A percentile compares a stretch with the other conserved stretches of the same genome.
Conservation (phyloP, 148 eudicot genomes). For the Persicaria tinctoria region DNA sequence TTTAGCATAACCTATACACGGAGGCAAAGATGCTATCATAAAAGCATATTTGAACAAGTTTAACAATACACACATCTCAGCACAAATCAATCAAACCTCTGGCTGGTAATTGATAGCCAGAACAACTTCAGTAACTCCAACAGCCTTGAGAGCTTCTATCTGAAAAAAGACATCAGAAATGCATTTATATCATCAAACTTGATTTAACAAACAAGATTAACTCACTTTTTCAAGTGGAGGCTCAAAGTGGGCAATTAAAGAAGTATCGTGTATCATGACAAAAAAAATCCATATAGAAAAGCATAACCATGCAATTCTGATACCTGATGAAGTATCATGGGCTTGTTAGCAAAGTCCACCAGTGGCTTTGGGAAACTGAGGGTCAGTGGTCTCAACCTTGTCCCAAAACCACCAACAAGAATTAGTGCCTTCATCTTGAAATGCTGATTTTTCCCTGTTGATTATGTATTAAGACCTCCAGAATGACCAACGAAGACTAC, state of each 20-base stretch:
- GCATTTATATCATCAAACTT: neutral
- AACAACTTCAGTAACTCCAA: conserved; percentile 93
- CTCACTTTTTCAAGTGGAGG: neutral
- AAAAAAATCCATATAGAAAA: neutral
- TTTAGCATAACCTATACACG: conserved; percentile 74
- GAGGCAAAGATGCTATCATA: conserved; percentile 2
- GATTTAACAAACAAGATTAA: no score
- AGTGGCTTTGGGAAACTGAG: conserved; percentile 92
- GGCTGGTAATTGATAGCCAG: conserved; percentile 98
- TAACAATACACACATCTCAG: neutral
- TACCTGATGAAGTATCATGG: conserved; percentile 98
- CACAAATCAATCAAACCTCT: conserved; percentile 40
- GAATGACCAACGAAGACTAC: neutral
- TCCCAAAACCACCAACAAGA: conserved; percentile 98
- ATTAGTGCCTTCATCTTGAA: conserved; percentile 83
- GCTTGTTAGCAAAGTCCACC: conserved; percentile 95
- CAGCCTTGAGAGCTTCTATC: conserved; percentile 95
- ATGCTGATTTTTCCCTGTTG: conserved; percentile 17
- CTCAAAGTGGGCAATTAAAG: neutral
- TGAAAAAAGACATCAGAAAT: conserved; percentile 17
- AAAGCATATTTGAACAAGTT: neutral
- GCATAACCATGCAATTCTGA: neutral
- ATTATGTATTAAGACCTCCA: neutral
- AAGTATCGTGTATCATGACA: no score
- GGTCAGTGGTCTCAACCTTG: conserved; percentile 91